Conservation (phyloP, 2,329 filamentous ascomycete genomes). For the Thermochaetoides dissita region DNA sequence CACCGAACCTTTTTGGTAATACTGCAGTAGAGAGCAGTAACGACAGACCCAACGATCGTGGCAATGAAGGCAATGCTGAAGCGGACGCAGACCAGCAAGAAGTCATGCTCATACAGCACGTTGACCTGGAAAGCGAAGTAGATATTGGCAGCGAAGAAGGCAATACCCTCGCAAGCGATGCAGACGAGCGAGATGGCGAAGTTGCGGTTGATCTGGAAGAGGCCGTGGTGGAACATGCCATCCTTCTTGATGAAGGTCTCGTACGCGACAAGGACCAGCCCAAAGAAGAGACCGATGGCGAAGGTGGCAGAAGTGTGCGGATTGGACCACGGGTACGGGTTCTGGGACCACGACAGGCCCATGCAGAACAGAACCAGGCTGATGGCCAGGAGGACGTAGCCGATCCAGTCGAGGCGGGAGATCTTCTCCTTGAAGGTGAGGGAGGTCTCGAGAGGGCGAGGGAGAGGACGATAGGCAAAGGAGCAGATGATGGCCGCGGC, state of each 20-base stretch:
- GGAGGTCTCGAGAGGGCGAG: conserved; percentile 15
- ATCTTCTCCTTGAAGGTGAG: conserved; percentile 21
- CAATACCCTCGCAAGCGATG: conserved; percentile 24
- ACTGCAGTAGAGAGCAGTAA: conserved; percentile 21
- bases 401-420: conserved; percentile 25
- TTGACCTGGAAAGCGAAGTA: conserved; percentile 27
- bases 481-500: conserved; percentile 17
- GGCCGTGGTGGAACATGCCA: conserved; percentile 27
- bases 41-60: conserved; percentile 15
- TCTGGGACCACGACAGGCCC: conserved; percentile 25
- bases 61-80: conserved; percentile 23
- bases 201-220: conserved; percentile 23
- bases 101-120: conserved; percentile 24
- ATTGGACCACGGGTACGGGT: conserved; percentile 26
- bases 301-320: conserved; percentile 24
- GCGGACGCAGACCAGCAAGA: conserved; percentile 20
- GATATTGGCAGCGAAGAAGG: conserved; percentile 28
- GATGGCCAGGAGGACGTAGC: conserved; percentile 21
- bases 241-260: conserved; percentile 23
- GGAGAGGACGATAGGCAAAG: conserved; percentile 23
- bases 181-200: conserved; percentile 23
- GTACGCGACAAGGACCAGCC: conserved; percentile 19
- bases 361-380: conserved; percentile 26
- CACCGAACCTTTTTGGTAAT: conserved; percentile 17
- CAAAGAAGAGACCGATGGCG: conserved; percentile 19